These are phyloP conservation scores for Candida sithepensis DNA, from an alignment of 805 yeast genomes.

Conservation along the genomic window DNA sequence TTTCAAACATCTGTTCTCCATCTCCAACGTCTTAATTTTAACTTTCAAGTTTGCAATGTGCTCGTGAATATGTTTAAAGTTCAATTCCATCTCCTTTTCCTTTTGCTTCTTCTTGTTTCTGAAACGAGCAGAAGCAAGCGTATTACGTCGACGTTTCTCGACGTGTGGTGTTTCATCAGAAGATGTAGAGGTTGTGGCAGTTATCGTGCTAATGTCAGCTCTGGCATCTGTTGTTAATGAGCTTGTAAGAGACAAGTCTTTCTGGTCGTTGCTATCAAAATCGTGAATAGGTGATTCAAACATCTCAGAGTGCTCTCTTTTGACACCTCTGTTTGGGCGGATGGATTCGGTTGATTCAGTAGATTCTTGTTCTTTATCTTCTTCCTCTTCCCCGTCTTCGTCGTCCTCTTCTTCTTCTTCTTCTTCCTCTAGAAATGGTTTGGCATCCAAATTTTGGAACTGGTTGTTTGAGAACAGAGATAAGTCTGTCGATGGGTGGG, in stretches of 20 bases:
- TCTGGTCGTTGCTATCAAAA: background rate
- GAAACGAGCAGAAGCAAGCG: slow-evolving; percentile 65
- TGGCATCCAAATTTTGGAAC: slow-evolving; percentile 22
- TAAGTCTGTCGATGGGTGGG: slow-evolving; percentile 15
- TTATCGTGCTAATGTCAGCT: background rate
- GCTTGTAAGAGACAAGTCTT: background rate
- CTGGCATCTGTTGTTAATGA: background rate
- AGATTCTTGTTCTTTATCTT: background rate
- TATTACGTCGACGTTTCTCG: slow-evolving; percentile 56
- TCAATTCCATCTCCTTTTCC: slow-evolving; percentile 56
- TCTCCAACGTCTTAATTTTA: slow-evolving; percentile 50
- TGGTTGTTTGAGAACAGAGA: slow-evolving; percentile 22
- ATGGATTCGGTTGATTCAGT: too few relatives aligned
- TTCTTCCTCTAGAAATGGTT: slow-evolving; percentile 5
- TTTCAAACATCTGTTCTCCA: slow-evolving; percentile 59
- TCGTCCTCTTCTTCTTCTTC: slow-evolving; percentile 3
- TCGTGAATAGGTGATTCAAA: background rate
- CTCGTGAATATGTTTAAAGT: slow-evolving; percentile 40
- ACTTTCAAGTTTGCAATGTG: slow-evolving; percentile 41
- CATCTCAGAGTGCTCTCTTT: background rate
- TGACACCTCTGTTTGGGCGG: background rate
- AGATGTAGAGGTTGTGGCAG: background rate
- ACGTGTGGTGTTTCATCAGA: background rate
- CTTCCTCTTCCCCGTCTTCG: slow-evolving; percentile 5
- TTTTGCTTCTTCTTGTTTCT: slow-evolving; percentile 57